phyloP scores from a whole-genome alignment of 805 yeast genomes.

The Priceomyces medius region DNA sequence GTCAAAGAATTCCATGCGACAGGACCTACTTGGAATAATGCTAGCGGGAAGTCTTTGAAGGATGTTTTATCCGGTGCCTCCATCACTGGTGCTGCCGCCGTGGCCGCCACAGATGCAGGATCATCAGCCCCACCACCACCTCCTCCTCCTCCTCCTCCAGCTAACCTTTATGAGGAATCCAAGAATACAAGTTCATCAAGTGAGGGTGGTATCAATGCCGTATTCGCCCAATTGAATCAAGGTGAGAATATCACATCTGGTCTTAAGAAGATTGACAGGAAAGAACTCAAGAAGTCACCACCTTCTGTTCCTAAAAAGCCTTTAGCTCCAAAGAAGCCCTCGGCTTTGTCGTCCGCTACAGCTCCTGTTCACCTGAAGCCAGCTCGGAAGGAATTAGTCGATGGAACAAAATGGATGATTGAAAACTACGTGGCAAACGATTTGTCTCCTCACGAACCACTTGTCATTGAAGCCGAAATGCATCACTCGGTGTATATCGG shows the following conservation, averaged over 20 bases:
- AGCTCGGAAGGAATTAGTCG: conserved; percentile 66
- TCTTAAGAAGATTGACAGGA: conserved; percentile 86
- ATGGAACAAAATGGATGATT: conserved; percentile 81
- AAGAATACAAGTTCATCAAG: conserved; percentile 15
- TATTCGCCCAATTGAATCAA: conserved; percentile 83
- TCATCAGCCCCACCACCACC: conserved; percentile 77
- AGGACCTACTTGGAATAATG: conserved; percentile 78
- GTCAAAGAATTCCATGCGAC: conserved; percentile 76
- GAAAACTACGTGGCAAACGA: conserved; percentile 66
- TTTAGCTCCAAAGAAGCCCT: conserved; percentile 81
- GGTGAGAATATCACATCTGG: conserved; percentile 85
- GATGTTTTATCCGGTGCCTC: conserved; percentile 40
- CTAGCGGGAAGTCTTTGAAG: conserved; percentile 56
- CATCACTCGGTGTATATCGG: conserved; percentile 90
- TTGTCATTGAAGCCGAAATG: conserved; percentile 73
- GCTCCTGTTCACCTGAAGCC: conserved; percentile 43
- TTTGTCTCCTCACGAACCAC: conserved; percentile 49
- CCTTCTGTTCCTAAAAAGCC: conserved; percentile 55
- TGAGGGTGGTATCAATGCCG: conserved; percentile 73
- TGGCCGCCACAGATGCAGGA: conserved; percentile 33
- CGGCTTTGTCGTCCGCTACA: conserved; percentile 48
- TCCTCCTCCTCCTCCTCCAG: conserved; percentile 82
- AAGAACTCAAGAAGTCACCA: conserved; percentile 69
- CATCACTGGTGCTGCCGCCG: conserved; percentile 14
- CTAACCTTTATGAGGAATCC: conserved; percentile 47